Evolutionary conservation across 768 basidiomycete species (phyloP).

Genomic region (Mycena belliarum): DNA sequence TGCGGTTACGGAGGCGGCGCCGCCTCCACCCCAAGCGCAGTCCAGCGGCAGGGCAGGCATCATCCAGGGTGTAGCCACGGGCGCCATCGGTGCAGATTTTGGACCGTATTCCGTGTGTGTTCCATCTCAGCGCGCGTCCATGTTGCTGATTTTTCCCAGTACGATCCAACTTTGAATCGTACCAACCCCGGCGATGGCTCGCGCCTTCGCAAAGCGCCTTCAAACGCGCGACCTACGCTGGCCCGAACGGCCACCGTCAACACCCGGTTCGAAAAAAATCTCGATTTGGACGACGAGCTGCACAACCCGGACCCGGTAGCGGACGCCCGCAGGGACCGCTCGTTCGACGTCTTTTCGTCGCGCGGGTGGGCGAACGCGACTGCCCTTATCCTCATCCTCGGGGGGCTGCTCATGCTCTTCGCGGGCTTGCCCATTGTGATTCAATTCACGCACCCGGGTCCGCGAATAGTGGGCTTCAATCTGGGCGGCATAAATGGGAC

Average conservation of each 20-base stretch:
- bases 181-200: conserved; percentile 48
- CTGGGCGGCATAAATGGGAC: conserved; percentile 86
- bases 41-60: conserved; percentile 53
- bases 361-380: conserved; percentile 84
- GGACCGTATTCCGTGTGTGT: conserved; percentile 82
- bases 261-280: conserved; percentile 80
- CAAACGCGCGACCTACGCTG: conserved; percentile 22
- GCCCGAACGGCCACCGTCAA: conserved; percentile 62
- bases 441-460: conserved; percentile 41
- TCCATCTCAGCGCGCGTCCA: conserved; percentile 4
- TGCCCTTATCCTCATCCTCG: conserved; percentile 67
- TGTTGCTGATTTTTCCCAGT: background rate
- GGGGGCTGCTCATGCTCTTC: conserved; percentile 76
- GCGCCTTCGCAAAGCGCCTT: conserved; percentile 42
- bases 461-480: conserved; percentile 62
- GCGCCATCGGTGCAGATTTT: conserved; percentile 76
- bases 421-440: conserved; percentile 86
- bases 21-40: conserved; percentile 15
- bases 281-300: conserved; percentile 86
- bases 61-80: conserved; percentile 78
- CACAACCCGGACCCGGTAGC: conserved; percentile 86
- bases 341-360: conserved; percentile 73
- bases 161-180: conserved; percentile 16
- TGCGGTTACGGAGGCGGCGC: background rate
- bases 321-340: conserved; percentile 57